Evolutionary conservation across 768 basidiomycete genomes (phyloP), one percentile per base, ranked within the genome.

Genomic region (Mycena filopes): DNA sequence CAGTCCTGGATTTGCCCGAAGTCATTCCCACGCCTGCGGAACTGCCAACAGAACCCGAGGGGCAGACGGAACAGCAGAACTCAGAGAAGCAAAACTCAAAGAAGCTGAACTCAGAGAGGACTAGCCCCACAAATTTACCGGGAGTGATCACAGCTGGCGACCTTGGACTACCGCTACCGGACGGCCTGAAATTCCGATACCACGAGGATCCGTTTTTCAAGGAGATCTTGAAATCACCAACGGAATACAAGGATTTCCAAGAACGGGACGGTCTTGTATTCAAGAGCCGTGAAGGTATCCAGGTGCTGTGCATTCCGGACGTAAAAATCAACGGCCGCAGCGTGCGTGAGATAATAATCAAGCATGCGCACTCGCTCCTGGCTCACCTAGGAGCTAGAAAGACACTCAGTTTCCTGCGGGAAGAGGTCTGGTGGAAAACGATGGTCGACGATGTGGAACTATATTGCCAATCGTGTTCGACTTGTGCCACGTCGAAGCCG

Each of bases 371-470:
- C 36, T 78, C 77, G 1, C 12, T 81, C 0, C 57, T 81, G 2
- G 80, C 79, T 0, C 80, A 81, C 38, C 63, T 81, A 0, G 79
- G 80, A 2, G 4, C 65, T 0, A 3, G 33, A 4, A 82, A 82
- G 46, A 81, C 78, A 38, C 60, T 69, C 15, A 53, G 64, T 20
- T 61, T 45, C 18, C 60, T 67, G 10, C 40, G 55, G 6, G 55
- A 67, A 21, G 45, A 66, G 15, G 63, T 64, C 5, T 64, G 63
- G 63, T 64, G 63, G 63, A 57, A 64, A 40, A 18, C 55, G 15
- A 64, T 64, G 55, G 55, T 64, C 1, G 33, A 50, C 3, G 63
- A 64, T 38, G 55, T 64, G 1, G 41, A 56, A 15, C 1, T 18
- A 11, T 64, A 51, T 48, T 64, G 63, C 48, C 51, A 58, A 18